Conservation (phyloP, 2,329 filamentous ascomycete genomes). For the Ambrosiella xylebori region DNA sequence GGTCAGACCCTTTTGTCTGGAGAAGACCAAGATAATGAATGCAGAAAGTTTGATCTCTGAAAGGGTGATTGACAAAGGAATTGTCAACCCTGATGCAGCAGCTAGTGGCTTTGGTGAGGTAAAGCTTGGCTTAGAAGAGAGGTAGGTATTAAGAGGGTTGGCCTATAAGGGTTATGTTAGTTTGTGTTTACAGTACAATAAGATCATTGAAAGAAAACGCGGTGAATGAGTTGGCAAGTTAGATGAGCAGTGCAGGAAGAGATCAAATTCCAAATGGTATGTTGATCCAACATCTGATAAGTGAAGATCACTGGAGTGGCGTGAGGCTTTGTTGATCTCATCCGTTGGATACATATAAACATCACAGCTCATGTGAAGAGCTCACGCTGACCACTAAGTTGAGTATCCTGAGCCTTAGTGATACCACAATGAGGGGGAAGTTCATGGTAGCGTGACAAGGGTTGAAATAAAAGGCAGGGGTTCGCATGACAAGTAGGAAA, state of each 20-base stretch:
- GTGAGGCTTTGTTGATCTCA: background rate
- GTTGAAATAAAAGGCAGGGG: background rate
- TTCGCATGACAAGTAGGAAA: background rate
- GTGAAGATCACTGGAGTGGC: background rate
- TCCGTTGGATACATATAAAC: too few relatives aligned
- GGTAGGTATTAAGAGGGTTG: conserved; percentile 90
- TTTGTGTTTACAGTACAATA: background rate
- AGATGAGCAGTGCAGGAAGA: too few relatives aligned
- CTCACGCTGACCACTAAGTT: background rate
- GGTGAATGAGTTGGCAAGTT: too few relatives aligned
- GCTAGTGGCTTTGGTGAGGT: conserved; percentile 85
- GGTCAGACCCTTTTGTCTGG: conserved; percentile 89
- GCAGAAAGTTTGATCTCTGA: conserved; percentile 92
- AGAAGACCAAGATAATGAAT: conserved; percentile 96
- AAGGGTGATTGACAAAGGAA: conserved; percentile 90
- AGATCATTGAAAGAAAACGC: too few relatives aligned
- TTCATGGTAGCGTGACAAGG: background rate
- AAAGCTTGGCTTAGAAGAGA: conserved; percentile 79
- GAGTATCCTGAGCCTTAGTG: background rate
- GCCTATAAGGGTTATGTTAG: conserved; percentile 33
- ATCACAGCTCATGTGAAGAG: background rate
- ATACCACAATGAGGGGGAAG: background rate
- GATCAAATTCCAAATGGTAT: too few relatives aligned
- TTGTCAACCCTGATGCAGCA: conserved; percentile 80
- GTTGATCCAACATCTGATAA: too few relatives aligned